These are phyloP conservation scores for Ophiocordyceps robertsii DNA, from an alignment of 2,329 filamentous ascomycete genomes.

Conservation along the genomic window DNA sequence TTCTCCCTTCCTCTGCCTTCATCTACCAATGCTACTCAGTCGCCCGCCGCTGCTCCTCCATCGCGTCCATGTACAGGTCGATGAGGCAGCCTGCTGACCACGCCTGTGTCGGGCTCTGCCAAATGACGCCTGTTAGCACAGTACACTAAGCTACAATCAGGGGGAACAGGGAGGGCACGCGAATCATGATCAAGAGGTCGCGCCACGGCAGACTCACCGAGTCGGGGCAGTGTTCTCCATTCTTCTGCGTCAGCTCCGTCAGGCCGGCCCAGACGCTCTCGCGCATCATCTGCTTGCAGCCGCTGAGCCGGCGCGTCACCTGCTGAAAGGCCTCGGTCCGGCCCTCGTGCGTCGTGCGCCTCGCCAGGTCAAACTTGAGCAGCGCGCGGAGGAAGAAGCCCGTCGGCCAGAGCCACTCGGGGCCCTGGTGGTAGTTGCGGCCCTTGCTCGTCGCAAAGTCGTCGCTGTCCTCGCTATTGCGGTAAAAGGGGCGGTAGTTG, in stretches of 20 bases:
- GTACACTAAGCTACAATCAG: no score
- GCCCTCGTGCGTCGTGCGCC: constrained; percentile 46
- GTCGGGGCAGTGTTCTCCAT: constrained; percentile 71
- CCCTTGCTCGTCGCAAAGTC: constrained; percentile 91
- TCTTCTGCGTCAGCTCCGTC: constrained; percentile 85
- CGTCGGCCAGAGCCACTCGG: constrained; percentile 96
- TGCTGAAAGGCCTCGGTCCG: constrained; percentile 87
- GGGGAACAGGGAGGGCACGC: no score
- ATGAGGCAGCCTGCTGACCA: constrained; percentile 94
- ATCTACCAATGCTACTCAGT: background rate
- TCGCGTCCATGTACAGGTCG: constrained; percentile 89
- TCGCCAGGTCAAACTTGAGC: constrained; percentile 74
- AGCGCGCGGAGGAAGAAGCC: constrained; percentile 90
- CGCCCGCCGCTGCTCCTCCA: constrained; percentile 30
- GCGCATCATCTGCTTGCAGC: constrained; percentile 74
- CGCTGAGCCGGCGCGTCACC: constrained; percentile 67
- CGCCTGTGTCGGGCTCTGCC: constrained; percentile 79
- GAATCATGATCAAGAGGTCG: no score
- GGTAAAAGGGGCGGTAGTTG: constrained; percentile 91
- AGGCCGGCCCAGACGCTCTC: constrained; percentile 80
- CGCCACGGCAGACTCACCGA: constrained; percentile 48
- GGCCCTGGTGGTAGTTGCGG: constrained; percentile 94
- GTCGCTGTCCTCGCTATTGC: constrained; percentile 83
- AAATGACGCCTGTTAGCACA: background rate
- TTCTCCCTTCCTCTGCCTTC: background rate